These are phyloP conservation scores for Beauveria medogensis DNA, from an alignment of 2,329 filamentous ascomycete genomes.

Conservation along the genomic window DNA sequence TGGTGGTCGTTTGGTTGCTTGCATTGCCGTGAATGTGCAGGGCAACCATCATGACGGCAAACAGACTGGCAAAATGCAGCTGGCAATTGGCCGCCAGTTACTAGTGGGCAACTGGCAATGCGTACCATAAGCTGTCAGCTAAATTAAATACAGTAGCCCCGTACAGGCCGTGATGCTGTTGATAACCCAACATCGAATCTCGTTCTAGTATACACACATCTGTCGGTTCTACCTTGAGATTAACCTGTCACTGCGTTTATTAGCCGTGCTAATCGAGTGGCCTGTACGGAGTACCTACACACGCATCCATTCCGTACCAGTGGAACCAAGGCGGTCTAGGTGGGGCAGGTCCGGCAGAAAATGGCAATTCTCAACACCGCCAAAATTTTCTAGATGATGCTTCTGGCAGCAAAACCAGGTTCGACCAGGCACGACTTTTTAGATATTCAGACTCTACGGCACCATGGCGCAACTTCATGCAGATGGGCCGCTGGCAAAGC, in stretches of 20 bases:
- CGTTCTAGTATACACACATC: background rate
- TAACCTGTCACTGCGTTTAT: background rate
- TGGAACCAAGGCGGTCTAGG: slow-evolving; percentile 4
- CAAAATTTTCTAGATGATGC: slow-evolving; percentile 22
- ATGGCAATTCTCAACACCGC: slow-evolving; percentile 20
- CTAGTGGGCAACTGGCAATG: background rate
- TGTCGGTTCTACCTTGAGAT: background rate
- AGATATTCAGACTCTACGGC: slow-evolving; percentile 7
- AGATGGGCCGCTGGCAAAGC: slow-evolving; percentile 62
- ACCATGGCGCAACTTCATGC: slow-evolving; percentile 51
- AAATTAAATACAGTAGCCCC: background rate
- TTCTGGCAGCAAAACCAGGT: slow-evolving; percentile 14
- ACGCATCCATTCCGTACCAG: background rate
- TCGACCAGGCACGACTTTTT: slow-evolving; percentile 15
- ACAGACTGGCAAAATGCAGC: background rate
- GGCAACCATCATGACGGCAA: background rate
- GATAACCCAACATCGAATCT: background rate
- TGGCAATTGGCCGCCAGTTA: background rate
- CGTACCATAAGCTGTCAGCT: background rate
- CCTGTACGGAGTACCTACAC: no score
- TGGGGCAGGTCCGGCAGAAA: slow-evolving; percentile 17
- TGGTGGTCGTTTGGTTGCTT: background rate
- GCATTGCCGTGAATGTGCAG: background rate
- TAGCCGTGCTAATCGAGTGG: background rate
- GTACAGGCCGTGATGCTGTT: background rate